Evolutionary conservation across 2,329 filamentous ascomycete genomes (phyloP), one percentile per base, ranked within the genome.

Genomic region (Lasiodiplodia sp.): DNA sequence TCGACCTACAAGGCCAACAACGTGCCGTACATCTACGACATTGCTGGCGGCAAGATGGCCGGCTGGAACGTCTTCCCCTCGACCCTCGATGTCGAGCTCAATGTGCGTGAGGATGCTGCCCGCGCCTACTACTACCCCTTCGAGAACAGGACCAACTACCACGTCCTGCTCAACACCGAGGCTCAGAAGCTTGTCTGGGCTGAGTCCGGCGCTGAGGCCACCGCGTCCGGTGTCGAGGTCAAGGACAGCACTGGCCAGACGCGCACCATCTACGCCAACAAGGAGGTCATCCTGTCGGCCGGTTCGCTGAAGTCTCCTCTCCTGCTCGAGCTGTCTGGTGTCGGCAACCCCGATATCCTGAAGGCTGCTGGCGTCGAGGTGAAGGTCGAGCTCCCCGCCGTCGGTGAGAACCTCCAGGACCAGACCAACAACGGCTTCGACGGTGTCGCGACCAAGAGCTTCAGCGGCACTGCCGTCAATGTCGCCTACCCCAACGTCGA

Each of bases 121-220:
- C 75, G 82, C 18, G 81, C 83, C 4, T 86, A 83, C 70, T 85
- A 84, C 71, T 83, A 77, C 66, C 82, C 83, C 1, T 75, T 73
- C 60, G 69, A 75, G 21, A 64, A 71, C 53, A 75, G 83, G 55
- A 58, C 74, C 2, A 86, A 86, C 70, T 73, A 85, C 1, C 72
- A 82, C 3, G 72, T 85, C 1, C 78, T 84, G 37, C 70, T 80
- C 21, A 82, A 83, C 69, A 81, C 83, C 0, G 75, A 76, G 2
- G 83, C 79, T 0, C 80, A 80, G 52, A 76, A 75, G 34, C 75
- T 85, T 18, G 68, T 81, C 6, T 84, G 81, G 80, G 53, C 71
- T 11, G 66, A 69, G 25, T 40, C 28, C 11, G 66, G 40, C 6
- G 14, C 21, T 0, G 38, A 73, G 6, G 68, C 72, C 16, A 55